Percentiles rank a stretch among this genome's conserved stretches.
These are phyloP conservation scores for Anacardium occidentale DNA, from an alignment of 345 rosid genomes.

Conservation along the genomic window DNA sequence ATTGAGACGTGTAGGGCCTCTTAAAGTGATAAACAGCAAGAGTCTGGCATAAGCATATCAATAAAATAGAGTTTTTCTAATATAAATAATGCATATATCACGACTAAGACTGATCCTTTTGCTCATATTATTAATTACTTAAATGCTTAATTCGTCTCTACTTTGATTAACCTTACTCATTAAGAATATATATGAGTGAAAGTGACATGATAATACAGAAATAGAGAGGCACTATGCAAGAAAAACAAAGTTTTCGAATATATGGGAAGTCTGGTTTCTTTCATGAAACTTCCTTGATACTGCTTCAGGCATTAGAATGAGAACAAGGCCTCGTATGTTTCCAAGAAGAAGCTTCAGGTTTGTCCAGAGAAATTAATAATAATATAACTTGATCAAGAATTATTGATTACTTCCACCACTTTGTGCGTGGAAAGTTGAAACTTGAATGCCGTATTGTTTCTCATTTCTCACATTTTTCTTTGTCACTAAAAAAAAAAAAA, in stretches of 20 bases:
- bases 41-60: too few species aligned
- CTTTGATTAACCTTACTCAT: too few species aligned
- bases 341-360: neutral
- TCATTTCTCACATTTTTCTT: neutral
- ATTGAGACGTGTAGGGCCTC: too few species aligned
- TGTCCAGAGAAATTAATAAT: neutral
- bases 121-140: too few species aligned
- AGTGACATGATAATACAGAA: neutral
- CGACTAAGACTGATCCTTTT: too few species aligned
- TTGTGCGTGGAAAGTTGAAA: neutral
- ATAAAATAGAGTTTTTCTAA: too few species aligned
- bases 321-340: neutral
- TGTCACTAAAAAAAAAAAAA: neutral
- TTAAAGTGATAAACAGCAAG: too few species aligned
- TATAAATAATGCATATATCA: too few species aligned
- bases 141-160: too few species aligned
- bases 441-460: too few species aligned
- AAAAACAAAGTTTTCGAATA: neutral
- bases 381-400: neutral
- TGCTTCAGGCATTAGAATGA: neutral
- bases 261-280: neutral
- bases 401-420: neutral
- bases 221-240: neutral
- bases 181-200: neutral
- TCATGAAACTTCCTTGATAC: slow-evolving; percentile 8